phyloP scores from a whole-genome alignment of 805 yeast species.

The Spathaspora hagerdaliae region DNA sequence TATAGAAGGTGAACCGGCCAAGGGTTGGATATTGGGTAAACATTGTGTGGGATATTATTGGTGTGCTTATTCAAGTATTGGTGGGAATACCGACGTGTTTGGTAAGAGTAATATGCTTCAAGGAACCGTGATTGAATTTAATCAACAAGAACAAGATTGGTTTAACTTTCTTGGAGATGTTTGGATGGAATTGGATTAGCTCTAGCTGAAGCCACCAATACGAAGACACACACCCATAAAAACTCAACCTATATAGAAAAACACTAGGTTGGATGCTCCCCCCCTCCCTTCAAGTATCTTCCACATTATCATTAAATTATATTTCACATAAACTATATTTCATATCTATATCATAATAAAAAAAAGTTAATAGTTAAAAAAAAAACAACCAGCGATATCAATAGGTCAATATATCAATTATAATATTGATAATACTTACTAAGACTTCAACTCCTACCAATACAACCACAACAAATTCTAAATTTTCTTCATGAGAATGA shows the following conservation, averaged over 20 bases:
- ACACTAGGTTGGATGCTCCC: too few species aligned
- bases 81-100: conserved; percentile 31
- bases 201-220: too few species aligned
- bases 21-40: conserved; percentile 49
- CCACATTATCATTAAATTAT: too few species aligned
- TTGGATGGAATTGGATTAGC: conserved; percentile 38
- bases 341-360: too few species aligned
- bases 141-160: conserved; percentile 18
- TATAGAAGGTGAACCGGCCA: conserved; percentile 40
- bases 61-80: conserved; percentile 59
- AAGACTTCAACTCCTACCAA: conserved; percentile 89
- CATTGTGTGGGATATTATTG: conserved; percentile 55
- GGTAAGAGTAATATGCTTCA: too few species aligned
- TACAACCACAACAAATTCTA: conserved; percentile 86
- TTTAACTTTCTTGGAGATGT: conserved; percentile 45
- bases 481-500: conserved; percentile 85
- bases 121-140: conserved; percentile 32
- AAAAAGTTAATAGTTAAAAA: neutral
- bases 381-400: conserved; percentile 8
- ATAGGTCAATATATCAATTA: conserved; percentile 48
- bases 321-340: too few species aligned
- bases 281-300: too few species aligned
- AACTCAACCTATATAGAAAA: too few species aligned
- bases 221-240: too few species aligned
- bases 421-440: conserved; percentile 79